Evolutionary conservation across 352 stramenopile species (phyloP).

Genomic region (Globisporangium perplexum): DNA sequence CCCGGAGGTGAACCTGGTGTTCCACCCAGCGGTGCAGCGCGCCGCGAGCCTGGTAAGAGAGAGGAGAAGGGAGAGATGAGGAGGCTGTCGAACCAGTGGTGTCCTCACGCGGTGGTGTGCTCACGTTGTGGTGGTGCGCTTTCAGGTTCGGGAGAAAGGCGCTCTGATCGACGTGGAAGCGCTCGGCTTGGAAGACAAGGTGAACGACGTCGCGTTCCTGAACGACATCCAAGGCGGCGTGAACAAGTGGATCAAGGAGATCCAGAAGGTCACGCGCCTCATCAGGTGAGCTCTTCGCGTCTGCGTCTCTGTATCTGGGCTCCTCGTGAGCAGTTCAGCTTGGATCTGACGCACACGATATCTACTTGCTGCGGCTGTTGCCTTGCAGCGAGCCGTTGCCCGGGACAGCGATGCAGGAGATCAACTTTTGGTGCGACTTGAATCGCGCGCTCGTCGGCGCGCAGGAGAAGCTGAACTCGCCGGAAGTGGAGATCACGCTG

Average conservation of each 20-base stretch:
- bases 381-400: constrained; percentile 61
- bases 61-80: no score
- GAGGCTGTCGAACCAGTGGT: neutral
- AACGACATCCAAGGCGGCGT: constrained; percentile 87
- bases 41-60: constrained; percentile 47
- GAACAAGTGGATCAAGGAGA: constrained; percentile 95
- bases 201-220: constrained; percentile 79
- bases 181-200: constrained; percentile 73
- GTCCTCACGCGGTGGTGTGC: neutral
- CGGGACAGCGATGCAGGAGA: constrained; percentile 89
- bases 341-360: neutral
- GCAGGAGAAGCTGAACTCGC: constrained; percentile 82
- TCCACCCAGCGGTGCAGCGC: constrained; percentile 83
- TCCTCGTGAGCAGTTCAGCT: neutral
- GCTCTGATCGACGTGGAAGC: constrained; percentile 76
- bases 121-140: neutral
- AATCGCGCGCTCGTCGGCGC: constrained; percentile 83
- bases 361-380: no score
- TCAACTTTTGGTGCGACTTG: constrained; percentile 94
- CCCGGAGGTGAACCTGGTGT: constrained; percentile 87
- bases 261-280: constrained; percentile 91
- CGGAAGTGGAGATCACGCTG: constrained; percentile 89
- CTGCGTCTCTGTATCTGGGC: neutral
- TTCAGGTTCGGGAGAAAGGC: constrained; percentile 63
- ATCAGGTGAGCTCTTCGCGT: constrained; percentile 33